A percentile compares a stretch with the other conserved stretches of the same genome.
Conservation (phyloP, 2,329 filamentous ascomycete genomes). For the Claviceps spartinae region DNA sequence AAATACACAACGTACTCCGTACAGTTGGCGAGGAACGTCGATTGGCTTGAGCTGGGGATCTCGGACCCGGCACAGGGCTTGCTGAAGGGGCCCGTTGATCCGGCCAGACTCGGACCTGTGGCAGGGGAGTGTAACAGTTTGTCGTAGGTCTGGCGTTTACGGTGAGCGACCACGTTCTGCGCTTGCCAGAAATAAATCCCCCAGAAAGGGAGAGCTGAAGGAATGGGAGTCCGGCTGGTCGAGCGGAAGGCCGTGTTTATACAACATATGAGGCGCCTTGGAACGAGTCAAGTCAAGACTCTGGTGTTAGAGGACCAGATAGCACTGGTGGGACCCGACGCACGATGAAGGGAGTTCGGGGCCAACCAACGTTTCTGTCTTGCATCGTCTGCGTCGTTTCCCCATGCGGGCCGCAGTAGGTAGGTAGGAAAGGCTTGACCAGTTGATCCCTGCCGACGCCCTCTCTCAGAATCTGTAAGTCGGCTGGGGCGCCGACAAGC, state of each 20-base stretch:
- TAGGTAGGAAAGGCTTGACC: not conserved
- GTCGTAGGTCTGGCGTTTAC: conserved; percentile 3
- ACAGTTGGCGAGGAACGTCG: not conserved
- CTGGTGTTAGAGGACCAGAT: too few species aligned
- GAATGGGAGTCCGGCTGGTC: conserved; percentile 4
- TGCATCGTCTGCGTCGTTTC: not conserved
- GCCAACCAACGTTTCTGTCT: not conserved
- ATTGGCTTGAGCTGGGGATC: conserved; percentile 6
- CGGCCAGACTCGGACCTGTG: not conserved
- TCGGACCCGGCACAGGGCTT: conserved; percentile 9
- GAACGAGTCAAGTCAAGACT: conserved; percentile 8
- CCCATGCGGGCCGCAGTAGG: conserved; percentile 4
- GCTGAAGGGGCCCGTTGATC: not conserved
- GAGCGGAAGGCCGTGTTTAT: conserved; percentile 19
- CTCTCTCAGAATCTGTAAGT: not conserved
- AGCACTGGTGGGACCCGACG: conserved; percentile 3
- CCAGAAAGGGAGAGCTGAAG: conserved; percentile 8
- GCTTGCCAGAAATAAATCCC: conserved; percentile 8
- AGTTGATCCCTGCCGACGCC: not conserved
- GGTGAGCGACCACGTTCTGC: not conserved
- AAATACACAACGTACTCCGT: not conserved
- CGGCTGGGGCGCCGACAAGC: too few species aligned
- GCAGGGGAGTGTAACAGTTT: not conserved
- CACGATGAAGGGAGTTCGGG: not conserved
- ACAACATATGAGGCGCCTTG: conserved; percentile 14